Base-by-base conservation (phyloP, 331 rosid species). In the Arachis monticola region DNA sequence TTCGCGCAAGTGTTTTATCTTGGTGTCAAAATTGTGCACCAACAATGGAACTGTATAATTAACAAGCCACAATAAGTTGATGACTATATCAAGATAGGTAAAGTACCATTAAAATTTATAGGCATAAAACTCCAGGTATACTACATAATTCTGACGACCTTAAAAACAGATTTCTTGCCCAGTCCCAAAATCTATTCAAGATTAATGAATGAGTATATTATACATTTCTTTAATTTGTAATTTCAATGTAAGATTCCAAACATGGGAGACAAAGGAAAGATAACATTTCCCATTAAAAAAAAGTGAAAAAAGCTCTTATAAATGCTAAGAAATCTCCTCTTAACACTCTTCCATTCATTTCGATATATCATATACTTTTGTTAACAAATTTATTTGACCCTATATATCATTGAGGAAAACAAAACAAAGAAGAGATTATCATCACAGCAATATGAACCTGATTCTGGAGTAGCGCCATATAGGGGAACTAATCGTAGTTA, bases 401-500 rank as follows among this genome's bases (percentile, higher is more conserved):
- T 67, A 41, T 66, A 71, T 66, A 71, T 9, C 22, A 75, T 71
- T 59, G 46, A 76, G 32, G 17, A 35, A 57, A 66, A 12, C 27
- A 40, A 32, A 10, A 32, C 13, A 74, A 22, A 12, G 13, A 72
- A 31, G 8, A 60, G 69, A 69, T 38, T 38, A 38, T 38, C 41
- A 38, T 38, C 41, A 38, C 5, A 38, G 4, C 41, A 38, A 38
- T 38, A 38, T 38, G 68, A 83, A 82, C 80, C 82, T 80, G 74
- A 76, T 50, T 72, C 10, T 1, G 13, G 30, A 38, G 13, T 30
- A 35, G 59, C 14, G 40, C 45, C 31, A 8, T 47, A 40, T 47
- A 40, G 8, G 22, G 56, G 5, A 5, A n/a, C 78, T 67, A 58
- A 67, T 73, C 83, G n/a, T 67, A 72, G 61, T 83, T 79, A 58